Evolutionary conservation across 2,329 filamentous ascomycete species (phyloP), one percentile per base, ranked within the genome.

Genomic region (Phaeosphaeriaceae sp.): DNA sequence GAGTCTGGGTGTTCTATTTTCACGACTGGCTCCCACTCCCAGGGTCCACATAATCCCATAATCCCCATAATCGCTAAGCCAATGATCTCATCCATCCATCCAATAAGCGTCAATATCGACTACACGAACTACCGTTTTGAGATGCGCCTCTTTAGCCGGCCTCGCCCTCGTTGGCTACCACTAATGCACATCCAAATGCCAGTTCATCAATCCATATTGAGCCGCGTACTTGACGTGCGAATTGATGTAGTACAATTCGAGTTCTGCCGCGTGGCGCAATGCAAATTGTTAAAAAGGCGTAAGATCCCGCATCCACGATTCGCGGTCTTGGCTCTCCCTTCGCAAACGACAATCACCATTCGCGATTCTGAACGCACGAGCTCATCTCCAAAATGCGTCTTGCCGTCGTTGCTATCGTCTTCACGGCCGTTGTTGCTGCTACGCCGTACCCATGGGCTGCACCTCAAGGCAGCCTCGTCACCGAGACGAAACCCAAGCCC

Each of bases 381-480:
- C 11, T n/a, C 29, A 15, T 32, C 13, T 21, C 17, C 44, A 54
- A 32, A 1, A 69, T 69, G 66, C 58, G 50, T 28, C 13, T 67
- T 39, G 15, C 58, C 8, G 15, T 63, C 21, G 20, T 61, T 1
- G 40, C 54, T 4, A 17, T 67, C 12, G 42, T 54, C 34, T 48
- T 66, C 35, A 54, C 52, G 7, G 43, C 56, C 13, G 32, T 55
- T 3, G 53, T 55, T 23, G 34, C 58, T 2, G 66, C 60, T 15
- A 50, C 53, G 1, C 61, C 66, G 0, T 55, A 51, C 38, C 54
- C 61, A 9, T 56, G 46, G 49, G 58, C 64, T 9, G 46, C 54
- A 46, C 46, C 48, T n/a, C 38, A 43, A 16, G 34, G 52, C 29
- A 59, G 46, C 32, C 33, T 45, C 17, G 43, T 36, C 3, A 32